phyloP scores from a whole-genome alignment of 495 filamentous ascomycete genomes.

The Daldinia caldariorum region DNA sequence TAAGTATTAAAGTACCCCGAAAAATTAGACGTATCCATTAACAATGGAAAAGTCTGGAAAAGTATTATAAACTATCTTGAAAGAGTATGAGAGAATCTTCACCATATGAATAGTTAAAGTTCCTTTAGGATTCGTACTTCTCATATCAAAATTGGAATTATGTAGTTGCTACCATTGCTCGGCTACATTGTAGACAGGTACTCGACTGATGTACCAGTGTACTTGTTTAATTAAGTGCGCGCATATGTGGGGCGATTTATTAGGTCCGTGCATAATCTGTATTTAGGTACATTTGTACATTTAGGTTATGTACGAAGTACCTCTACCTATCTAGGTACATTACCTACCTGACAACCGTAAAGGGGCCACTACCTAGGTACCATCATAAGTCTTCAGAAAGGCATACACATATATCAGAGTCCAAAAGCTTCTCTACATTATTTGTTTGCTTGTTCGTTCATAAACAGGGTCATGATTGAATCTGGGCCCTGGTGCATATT shows the following conservation, averaged over 20 bases:
- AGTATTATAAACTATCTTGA: background rate
- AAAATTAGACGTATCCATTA: slow-evolving; percentile 6
- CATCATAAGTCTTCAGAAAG: background rate
- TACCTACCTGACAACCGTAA: background rate
- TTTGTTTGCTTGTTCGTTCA: background rate
- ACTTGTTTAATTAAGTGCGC: slow-evolving; percentile 23
- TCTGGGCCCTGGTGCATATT: slow-evolving; percentile 10
- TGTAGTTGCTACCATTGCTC: background rate
- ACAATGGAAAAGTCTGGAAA: background rate
- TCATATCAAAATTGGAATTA: background rate
- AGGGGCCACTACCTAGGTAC: background rate
- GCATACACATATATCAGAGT: background rate
- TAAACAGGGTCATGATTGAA: slow-evolving; percentile 11
- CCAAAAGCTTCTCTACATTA: background rate
- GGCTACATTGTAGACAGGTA: background rate
- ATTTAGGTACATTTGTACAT: too few relatives aligned
- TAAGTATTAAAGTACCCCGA: background rate
- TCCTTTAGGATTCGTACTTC: background rate
- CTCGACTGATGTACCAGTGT: background rate
- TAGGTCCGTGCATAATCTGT: slow-evolving; percentile 6
- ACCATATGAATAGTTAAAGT: background rate
- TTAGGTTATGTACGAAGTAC: background rate
- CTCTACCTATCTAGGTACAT: background rate
- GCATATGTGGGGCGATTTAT: slow-evolving; percentile 25
- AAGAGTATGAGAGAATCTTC: background rate